A percentile compares a stretch with the other conserved stretches of the same genome.
Evolutionary conservation across 2,329 filamentous ascomycete species (phyloP).

Genomic region (Phaeosphaeriaceae sp.): DNA sequence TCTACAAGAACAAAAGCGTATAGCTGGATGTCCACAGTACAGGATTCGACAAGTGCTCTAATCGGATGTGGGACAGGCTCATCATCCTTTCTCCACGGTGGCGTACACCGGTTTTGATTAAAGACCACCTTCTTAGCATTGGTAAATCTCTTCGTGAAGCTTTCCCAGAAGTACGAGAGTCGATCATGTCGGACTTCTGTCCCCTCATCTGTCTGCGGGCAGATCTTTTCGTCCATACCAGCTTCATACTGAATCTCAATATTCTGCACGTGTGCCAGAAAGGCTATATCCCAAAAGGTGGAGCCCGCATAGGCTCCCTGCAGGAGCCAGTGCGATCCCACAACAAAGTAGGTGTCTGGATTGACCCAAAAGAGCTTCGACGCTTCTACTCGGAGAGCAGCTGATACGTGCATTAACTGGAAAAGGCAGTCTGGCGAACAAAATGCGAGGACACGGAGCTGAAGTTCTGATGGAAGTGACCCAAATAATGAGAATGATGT

Average conservation of each 20-base stretch:
- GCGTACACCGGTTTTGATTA: slow-evolving; percentile 11
- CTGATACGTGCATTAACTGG: slow-evolving; percentile 21
- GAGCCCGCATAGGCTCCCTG: slow-evolving; percentile 15
- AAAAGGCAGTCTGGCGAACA: slow-evolving; percentile 21
- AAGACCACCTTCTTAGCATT: slow-evolving; percentile 15
- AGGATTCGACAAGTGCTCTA: slow-evolving; percentile 10
- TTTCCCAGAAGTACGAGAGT: slow-evolving; percentile 14
- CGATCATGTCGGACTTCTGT: slow-evolving; percentile 4
- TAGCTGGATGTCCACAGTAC: slow-evolving; percentile 10
- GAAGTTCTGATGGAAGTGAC: slow-evolving; percentile 18
- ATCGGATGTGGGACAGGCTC: slow-evolving; percentile 8
- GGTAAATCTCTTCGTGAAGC: slow-evolving; percentile 13
- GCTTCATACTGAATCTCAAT: slow-evolving; percentile 16
- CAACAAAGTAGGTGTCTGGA: slow-evolving; percentile 13
- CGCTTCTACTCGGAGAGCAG: slow-evolving; percentile 21
- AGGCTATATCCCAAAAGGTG: slow-evolving; percentile 13
- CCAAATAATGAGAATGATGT: slow-evolving; percentile 7
- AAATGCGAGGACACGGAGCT: slow-evolving; percentile 16
- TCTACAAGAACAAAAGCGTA: background rate
- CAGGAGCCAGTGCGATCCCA: slow-evolving; percentile 13
- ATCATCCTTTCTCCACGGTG: background rate
- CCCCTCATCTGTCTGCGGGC: background rate
- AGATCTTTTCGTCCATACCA: background rate
- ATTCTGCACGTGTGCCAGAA: slow-evolving; percentile 19
- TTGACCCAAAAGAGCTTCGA: slow-evolving; percentile 24